Percentiles rank a stretch among this genome's conserved stretches.
These are phyloP conservation scores for Mycena galericulata DNA, from an alignment of 768 basidiomycete genomes.

Conservation along the genomic window DNA sequence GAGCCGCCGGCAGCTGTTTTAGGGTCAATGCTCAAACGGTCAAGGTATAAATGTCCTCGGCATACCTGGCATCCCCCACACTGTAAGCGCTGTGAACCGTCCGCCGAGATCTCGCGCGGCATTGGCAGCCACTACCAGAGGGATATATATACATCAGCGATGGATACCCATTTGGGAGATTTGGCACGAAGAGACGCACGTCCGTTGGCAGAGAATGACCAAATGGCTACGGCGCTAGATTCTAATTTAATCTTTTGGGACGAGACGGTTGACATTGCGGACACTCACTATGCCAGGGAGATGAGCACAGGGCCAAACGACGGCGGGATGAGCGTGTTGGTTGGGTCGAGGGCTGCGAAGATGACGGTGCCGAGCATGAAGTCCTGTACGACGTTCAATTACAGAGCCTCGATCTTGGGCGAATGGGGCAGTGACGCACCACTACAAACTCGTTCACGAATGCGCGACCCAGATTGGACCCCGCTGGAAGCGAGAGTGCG, in stretches of 20 bases:
- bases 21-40: background rate
- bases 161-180: background rate
- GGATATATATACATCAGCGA: background rate
- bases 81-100: conserved; percentile 67
- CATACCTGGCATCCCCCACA: conserved; percentile 65
- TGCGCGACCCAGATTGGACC: conserved; percentile 57
- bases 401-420: background rate
- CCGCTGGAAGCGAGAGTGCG: conserved; percentile 58
- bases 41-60: background rate
- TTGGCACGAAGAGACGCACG: conserved; percentile 1
- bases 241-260: background rate
- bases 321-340: conserved; percentile 70
- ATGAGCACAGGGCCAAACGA: conserved; percentile 64
- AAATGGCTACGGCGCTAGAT: conserved; percentile 64
- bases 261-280: background rate
- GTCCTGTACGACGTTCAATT: conserved; percentile 44
- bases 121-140: conserved; percentile 63
- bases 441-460: conserved; percentile 70
- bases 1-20: conserved; percentile 41
- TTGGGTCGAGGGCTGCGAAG: conserved; percentile 67
- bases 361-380: conserved; percentile 62
- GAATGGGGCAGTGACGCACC: conserved; percentile 47
- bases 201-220: conserved; percentile 68
- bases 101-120: conserved; percentile 77
- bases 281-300: conserved; percentile 67